Evolutionary conservation across 2,329 filamentous ascomycete species (phyloP), one percentile per base, ranked within the genome.

Genomic region (Aspergillus sp.): DNA sequence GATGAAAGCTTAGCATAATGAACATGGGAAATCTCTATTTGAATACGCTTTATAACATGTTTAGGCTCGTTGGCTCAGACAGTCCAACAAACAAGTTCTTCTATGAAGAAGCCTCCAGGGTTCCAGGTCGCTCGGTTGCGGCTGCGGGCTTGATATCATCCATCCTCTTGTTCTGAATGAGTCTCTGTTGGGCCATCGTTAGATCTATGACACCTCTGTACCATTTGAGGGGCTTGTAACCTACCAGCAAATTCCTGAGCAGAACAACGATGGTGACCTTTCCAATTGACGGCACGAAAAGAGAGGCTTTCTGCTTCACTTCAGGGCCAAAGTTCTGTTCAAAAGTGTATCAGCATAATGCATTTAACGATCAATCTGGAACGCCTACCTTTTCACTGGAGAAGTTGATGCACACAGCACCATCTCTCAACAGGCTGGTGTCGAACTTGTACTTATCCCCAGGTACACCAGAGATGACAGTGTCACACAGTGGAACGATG

Each of bases 401-500:
- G 74, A 99, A 98, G 78, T 99, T 99, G 79, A 99, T 93, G 81
- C 95, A 99, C n/a, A 96, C 91, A 30, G 91, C 93, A 48, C 95
- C 95, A 56, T 96, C 90, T 47, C 91, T 85, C 68, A 99, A 81
- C 61, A 95, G 80, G 51, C 90, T 85, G 3, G 88, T 89, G 5
- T 93, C 90, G 24, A 99, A 89, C 80, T 98, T 97, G 83, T 89
- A 99, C 59, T 82, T 85, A 62, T 96, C 89, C 22, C 87, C 85
- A 0, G 95, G 95, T 2, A 99, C 95, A 63, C 95, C 95, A 53
- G 90, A 90, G 68, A 99, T 96, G 60, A 99, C 89, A 17, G 98
- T 93, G 73, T 99, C 95, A 71, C 92, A 96, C 59, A 93, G 79
- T 2, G 92, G 90, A 41, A 96, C 81, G 62, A 90, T 93, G 67